phyloP scores from a whole-genome alignment of 768 basidiomycete genomes.

The Auriculariales sp. region DNA sequence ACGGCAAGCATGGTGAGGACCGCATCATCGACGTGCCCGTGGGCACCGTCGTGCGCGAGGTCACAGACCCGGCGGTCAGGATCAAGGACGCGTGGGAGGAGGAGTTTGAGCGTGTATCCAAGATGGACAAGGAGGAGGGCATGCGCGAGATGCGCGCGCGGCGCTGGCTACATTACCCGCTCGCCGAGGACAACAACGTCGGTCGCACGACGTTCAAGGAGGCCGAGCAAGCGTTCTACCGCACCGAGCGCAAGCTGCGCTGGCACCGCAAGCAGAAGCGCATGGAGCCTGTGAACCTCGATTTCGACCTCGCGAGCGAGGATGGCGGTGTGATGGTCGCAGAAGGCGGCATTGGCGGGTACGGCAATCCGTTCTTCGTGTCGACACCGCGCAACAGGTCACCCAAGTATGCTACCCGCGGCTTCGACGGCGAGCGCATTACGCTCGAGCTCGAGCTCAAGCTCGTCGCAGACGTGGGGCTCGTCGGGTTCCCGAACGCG shows the following conservation, averaged over 20 bases:
- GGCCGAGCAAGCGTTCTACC: slow-evolving; percentile 45
- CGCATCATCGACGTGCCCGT: slow-evolving; percentile 70
- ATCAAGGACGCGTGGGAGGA: slow-evolving; percentile 58
- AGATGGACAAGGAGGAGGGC: slow-evolving; percentile 30
- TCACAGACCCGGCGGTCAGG: slow-evolving; percentile 52
- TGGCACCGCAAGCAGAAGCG: slow-evolving; percentile 27
- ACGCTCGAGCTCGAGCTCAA: slow-evolving; percentile 87
- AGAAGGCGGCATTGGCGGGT: slow-evolving; percentile 63
- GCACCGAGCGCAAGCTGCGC: slow-evolving; percentile 47
- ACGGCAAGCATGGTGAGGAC: slow-evolving; percentile 62
- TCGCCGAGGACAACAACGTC: slow-evolving; percentile 44
- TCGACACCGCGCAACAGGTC: slow-evolving; percentile 46
- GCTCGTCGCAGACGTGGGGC: slow-evolving; percentile 83
- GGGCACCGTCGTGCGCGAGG: slow-evolving; percentile 77
- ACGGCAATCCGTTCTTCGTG: slow-evolving; percentile 82
- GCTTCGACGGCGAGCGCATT: slow-evolving; percentile 58
- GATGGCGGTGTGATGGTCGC: slow-evolving; percentile 34
- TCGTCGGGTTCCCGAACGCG: slow-evolving; percentile 93
- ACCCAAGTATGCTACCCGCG: slow-evolving; percentile 77
- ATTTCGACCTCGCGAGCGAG: slow-evolving; percentile 39
- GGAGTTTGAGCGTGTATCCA: slow-evolving; percentile 28
- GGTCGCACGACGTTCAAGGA: slow-evolving; percentile 53
- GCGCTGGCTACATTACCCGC: slow-evolving; percentile 75
- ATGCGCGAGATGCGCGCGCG: slow-evolving; percentile 43
- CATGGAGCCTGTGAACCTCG: slow-evolving; percentile 36